Percentiles rank a stretch among this genome's conserved stretches.
Evolutionary conservation across 495 filamentous ascomycete species (phyloP).

Genomic region (Chlorociboria aeruginascens): DNA sequence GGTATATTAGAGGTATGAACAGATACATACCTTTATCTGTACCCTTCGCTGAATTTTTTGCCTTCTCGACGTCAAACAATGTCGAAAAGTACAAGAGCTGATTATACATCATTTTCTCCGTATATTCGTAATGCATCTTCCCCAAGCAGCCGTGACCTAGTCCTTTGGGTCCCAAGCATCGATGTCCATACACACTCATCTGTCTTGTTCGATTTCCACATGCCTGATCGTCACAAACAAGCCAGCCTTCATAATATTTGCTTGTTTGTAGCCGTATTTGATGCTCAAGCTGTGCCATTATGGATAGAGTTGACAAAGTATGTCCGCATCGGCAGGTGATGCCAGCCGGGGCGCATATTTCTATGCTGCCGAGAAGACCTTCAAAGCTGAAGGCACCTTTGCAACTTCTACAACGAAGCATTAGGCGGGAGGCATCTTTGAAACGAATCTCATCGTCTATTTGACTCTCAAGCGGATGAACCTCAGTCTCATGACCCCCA

Average conservation of each 20-base stretch:
- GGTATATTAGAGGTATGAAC: neutral
- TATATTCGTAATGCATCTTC: conserved; percentile 75
- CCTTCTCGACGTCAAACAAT: conserved; percentile 85
- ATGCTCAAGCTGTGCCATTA: conserved; percentile 77
- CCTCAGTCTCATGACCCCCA: conserved; percentile 45
- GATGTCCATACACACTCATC: conserved; percentile 81
- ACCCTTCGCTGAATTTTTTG: conserved; percentile 36
- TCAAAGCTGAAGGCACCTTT: conserved; percentile 59
- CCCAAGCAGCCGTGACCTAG: conserved; percentile 75
- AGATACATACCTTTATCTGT: conserved; percentile 24
- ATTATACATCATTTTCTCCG: conserved; percentile 86
- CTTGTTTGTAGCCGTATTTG: conserved; percentile 67
- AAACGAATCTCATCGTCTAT: conserved; percentile 83
- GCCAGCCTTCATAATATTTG: conserved; percentile 84
- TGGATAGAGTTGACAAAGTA: conserved; percentile 52
- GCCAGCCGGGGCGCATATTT: conserved; percentile 57
- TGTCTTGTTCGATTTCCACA: conserved; percentile 84
- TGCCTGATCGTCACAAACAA: conserved; percentile 75
- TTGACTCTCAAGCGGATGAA: conserved; percentile 85
- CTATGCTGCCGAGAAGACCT: conserved; percentile 47
- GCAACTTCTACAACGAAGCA: conserved; percentile 72
- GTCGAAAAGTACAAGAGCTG: conserved; percentile 81
- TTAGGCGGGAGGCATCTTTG: conserved; percentile 59
- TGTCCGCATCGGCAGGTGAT: conserved; percentile 61
- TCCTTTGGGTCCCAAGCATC: conserved; percentile 78